phyloP scores from a whole-genome alignment of 176 grass and related monocot genomes.

The Secale cereale region DNA sequence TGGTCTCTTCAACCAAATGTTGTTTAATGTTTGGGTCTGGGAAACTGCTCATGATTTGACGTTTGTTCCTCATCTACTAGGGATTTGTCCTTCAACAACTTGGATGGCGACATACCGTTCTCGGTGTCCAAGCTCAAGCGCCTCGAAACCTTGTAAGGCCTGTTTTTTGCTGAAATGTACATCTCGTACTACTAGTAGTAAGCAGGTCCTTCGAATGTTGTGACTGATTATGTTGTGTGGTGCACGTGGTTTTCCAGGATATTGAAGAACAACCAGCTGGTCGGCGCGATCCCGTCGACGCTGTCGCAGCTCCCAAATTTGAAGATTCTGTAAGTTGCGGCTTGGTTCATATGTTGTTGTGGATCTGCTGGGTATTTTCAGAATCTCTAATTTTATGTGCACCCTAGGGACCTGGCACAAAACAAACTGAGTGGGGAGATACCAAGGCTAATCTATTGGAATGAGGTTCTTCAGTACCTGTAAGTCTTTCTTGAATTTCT shows the following conservation, averaged over 20 bases:
- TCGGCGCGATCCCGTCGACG: constrained; percentile 80
- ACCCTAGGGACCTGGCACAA: constrained; percentile 81
- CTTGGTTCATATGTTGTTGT: neutral
- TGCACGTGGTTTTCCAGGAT: constrained; percentile 45
- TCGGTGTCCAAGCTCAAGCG: constrained; percentile 91
- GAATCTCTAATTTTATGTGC: neutral
- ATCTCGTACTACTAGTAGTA: neutral
- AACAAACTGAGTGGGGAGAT: constrained; percentile 93
- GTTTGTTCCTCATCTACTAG: constrained; percentile 37
- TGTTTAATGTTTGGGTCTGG: neutral
- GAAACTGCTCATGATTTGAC: neutral
- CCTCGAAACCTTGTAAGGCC: constrained; percentile 65
- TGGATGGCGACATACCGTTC: constrained; percentile 93
- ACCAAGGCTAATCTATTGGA: constrained; percentile 98
- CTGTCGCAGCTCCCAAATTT: constrained; percentile 91
- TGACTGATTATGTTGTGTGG: neutral
- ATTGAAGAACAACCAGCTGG: constrained; percentile 90
- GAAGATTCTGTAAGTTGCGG: constrained; percentile 76
- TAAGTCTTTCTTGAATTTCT: constrained; percentile 32
- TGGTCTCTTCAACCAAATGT: neutral
- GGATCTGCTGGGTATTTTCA: neutral
- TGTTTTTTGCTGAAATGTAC: constrained; percentile 1
- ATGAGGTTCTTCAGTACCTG: constrained; percentile 95
- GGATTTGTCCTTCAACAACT: constrained; percentile 90
- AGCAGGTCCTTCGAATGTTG: neutral